Conservation (phyloP, 148 eudicot species). For the Vaccinium vitisidaea region DNA sequence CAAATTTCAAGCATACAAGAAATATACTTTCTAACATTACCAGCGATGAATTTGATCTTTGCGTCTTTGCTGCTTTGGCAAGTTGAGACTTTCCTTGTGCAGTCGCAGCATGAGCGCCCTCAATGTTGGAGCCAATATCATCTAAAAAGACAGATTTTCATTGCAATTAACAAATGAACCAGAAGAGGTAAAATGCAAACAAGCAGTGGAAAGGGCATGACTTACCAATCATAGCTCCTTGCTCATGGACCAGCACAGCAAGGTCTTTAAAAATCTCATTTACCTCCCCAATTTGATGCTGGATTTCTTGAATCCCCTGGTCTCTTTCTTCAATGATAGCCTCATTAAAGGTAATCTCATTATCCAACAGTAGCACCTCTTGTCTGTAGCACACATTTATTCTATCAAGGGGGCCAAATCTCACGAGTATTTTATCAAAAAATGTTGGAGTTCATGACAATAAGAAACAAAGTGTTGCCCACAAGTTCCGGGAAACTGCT, state of each 20-base stretch:
- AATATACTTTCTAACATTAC: constrained; percentile 30
- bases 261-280: constrained; percentile 33
- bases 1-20: neutral
- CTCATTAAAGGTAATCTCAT: constrained; percentile 27
- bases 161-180: neutral
- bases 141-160: constrained; percentile 37
- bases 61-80: constrained; percentile 77
- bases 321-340: constrained; percentile 30
- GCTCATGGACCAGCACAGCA: constrained; percentile 32
- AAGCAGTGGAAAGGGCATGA: neutral
- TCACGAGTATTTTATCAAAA: neutral
- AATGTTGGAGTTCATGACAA: neutral
- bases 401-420: neutral
- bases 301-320: constrained; percentile 33
- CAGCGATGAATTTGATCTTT: constrained; percentile 85
- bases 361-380: constrained; percentile 25
- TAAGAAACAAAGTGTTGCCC: neutral
- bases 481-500: neutral
- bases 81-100: constrained; percentile 76
- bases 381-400: constrained; percentile 21
- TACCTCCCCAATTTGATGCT: constrained; percentile 32
- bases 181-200: neutral
- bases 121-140: constrained; percentile 75
- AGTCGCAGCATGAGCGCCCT: constrained; percentile 77
- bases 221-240: constrained; percentile 28